Evolutionary conservation across 2,329 filamentous ascomycete species (phyloP), one percentile per base, ranked within the genome.

Genomic region (Fusarium circinatum): DNA sequence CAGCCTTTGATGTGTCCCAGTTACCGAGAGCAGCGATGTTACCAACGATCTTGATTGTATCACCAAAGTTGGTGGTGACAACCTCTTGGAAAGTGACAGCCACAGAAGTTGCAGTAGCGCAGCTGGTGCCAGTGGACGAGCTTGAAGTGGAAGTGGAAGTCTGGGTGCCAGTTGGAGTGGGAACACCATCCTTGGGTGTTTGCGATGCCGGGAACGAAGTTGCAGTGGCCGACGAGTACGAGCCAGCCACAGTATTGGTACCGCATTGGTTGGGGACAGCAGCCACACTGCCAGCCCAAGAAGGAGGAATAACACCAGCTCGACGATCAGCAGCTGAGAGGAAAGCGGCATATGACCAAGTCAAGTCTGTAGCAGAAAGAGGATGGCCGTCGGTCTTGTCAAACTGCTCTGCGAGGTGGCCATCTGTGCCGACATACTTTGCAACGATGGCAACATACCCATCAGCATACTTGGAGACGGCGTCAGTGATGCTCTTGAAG

Each of bases 281-380:
- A 65, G 84, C 84, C 11, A 83, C 77, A 49, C 81, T 70, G 34
- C 82, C 85, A 8, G 85, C 85, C 90, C 91, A 92, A 11, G 89
- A 86, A 3, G 85, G 83, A 4, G 90, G 90, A 14, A 90, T 80
- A 22, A 87, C 76, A 26, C 86, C 86, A 52, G 86, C 85, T 52
- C 91, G 87, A 42, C 91, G 87, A 47, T 86, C 86, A 30, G 85
- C 82, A n/a, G 88, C 88, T 1, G 91, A 92, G 52, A 94, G 83
- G 80, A 94, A 91, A 0, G 91, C 87, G 3, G 91, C 91, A 73
- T 93, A 94, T 1, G 91, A 93, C 92, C 92, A 94, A 7, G 92
- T 94, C 34, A 94, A 83, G 72, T 94, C 90, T 24, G 84, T 82
- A 2, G 92, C 92, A 3, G 91, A 93, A 8, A 91, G 82, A 4